Evolutionary conservation across 2,329 filamentous ascomycete species (phyloP).

Genomic region (Sarocladium brachiariae): DNA sequence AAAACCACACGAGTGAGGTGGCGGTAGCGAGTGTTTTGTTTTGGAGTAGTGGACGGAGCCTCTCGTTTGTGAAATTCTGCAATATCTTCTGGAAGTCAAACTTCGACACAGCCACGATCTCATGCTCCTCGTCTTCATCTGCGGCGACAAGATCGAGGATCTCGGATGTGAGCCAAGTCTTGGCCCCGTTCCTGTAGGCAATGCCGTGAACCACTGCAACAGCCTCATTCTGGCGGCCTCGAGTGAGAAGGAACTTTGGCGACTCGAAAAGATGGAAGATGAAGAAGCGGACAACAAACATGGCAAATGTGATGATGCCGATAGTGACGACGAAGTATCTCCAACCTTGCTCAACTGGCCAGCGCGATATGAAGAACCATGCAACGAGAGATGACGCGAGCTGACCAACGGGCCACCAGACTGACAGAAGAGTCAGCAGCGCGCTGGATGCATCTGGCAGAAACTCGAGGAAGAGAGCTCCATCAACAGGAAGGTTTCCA

Average conservation of each 20-base stretch:
- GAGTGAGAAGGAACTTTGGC: slow-evolving; percentile 72
- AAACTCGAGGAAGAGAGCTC: slow-evolving; percentile 77
- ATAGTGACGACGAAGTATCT: slow-evolving; percentile 65
- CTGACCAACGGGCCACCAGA: slow-evolving; percentile 84
- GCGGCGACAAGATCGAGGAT: slow-evolving; percentile 51
- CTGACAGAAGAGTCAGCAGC: slow-evolving; percentile 70
- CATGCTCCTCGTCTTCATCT: slow-evolving; percentile 28
- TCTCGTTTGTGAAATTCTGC: slow-evolving; percentile 55
- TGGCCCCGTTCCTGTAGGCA: slow-evolving; percentile 61
- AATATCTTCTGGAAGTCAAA: slow-evolving; percentile 47
- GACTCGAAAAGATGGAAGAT: slow-evolving; percentile 79
- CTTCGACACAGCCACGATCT: not conserved
- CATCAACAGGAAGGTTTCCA: slow-evolving; percentile 73
- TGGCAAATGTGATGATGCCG: slow-evolving; percentile 64
- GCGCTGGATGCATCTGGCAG: slow-evolving; percentile 67
- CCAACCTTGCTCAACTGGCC: slow-evolving; percentile 66
- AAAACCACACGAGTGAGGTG: slow-evolving; percentile 62
- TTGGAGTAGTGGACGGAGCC: slow-evolving; percentile 59
- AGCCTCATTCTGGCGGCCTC: slow-evolving; percentile 70
- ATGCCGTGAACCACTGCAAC: slow-evolving; percentile 75
- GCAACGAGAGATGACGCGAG: slow-evolving; percentile 64
- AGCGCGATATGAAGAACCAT: slow-evolving; percentile 69
- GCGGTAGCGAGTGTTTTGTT: slow-evolving; percentile 44
- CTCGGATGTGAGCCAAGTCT: slow-evolving; percentile 71
- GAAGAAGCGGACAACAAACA: slow-evolving; percentile 75